A percentile compares a stretch with the other conserved stretches of the same genome.
Evolutionary conservation across 495 filamentous ascomycete genomes (phyloP).

Genomic region (Xylaria longipes): DNA sequence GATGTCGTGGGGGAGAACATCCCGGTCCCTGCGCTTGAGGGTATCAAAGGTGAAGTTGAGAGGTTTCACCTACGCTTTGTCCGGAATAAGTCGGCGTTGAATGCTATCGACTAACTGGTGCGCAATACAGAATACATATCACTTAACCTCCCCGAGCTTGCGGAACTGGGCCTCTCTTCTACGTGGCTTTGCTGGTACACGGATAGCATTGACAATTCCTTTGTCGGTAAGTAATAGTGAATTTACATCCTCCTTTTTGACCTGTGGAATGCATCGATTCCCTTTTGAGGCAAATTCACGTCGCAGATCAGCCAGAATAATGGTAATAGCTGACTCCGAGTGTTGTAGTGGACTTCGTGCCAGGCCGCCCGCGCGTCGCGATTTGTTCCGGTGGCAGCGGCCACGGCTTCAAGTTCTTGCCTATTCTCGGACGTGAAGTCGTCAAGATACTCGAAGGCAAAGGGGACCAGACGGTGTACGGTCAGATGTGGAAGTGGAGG

Average conservation of each 20-base stretch:
- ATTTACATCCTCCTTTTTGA: background rate
- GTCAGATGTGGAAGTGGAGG: constrained; percentile 44
- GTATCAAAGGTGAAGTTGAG: constrained; percentile 30
- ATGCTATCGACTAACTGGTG: background rate
- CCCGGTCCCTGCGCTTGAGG: constrained; percentile 44
- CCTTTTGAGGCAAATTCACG: background rate
- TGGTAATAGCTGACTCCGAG: background rate
- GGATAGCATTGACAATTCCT: constrained; percentile 63
- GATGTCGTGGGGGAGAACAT: constrained; percentile 40
- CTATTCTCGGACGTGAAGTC: constrained; percentile 75
- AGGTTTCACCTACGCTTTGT: background rate
- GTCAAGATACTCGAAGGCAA: constrained; percentile 54
- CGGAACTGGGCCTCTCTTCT: constrained; percentile 43
- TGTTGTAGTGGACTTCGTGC: constrained; percentile 63
- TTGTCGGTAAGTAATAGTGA: constrained; percentile 48
- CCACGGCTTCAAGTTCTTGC: constrained; percentile 82
- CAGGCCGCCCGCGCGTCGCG: constrained; percentile 64
- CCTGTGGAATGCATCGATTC: background rate
- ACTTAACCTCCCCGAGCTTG: constrained; percentile 45
- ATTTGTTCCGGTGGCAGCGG: constrained; percentile 78
- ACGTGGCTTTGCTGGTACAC: constrained; percentile 82
- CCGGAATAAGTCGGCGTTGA: no score
- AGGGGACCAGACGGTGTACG: constrained; percentile 34
- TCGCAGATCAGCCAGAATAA: background rate
- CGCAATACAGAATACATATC: constrained; percentile 35